phyloP scores from a whole-genome alignment of 805 yeast genomes.

The Cyberlindnera maclurae region DNA sequence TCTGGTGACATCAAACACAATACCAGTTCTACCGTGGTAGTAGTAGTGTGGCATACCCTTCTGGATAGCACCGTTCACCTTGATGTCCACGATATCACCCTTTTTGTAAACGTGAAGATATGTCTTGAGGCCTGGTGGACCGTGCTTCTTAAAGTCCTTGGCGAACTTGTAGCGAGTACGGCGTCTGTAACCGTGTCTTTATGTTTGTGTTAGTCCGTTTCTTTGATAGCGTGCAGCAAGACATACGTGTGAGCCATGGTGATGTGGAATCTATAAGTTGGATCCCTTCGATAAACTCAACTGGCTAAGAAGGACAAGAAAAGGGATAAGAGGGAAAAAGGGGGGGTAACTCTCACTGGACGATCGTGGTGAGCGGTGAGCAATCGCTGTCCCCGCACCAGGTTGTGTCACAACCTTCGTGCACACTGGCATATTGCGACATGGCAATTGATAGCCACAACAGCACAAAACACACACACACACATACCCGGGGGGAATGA shows the following conservation, averaged over 20 bases:
- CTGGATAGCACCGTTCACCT: constrained; percentile 96
- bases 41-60: constrained; percentile 99
- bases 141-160: constrained; percentile 95
- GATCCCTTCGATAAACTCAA: too few species aligned
- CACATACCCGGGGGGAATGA: too few species aligned
- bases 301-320: too few species aligned
- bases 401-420: too few species aligned
- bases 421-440: too few species aligned
- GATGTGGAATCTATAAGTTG: too few species aligned
- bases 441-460: too few species aligned
- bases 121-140: constrained; percentile 83
- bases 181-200: constrained; percentile 95
- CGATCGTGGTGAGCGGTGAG: too few species aligned
- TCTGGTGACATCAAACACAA: constrained; percentile 96
- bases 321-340: too few species aligned
- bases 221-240: neutral
- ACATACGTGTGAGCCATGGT: constrained; percentile 13
- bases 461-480: too few species aligned
- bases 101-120: constrained; percentile 95
- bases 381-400: too few species aligned
- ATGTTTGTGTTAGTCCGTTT: neutral
- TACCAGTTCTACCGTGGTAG: constrained; percentile 99
- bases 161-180: constrained; percentile 99
- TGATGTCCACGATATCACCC: constrained; percentile 98
- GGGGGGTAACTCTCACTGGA: too few species aligned